phyloP scores from a whole-genome alignment of 345 rosid genomes.

The Litchi chinensis region DNA sequence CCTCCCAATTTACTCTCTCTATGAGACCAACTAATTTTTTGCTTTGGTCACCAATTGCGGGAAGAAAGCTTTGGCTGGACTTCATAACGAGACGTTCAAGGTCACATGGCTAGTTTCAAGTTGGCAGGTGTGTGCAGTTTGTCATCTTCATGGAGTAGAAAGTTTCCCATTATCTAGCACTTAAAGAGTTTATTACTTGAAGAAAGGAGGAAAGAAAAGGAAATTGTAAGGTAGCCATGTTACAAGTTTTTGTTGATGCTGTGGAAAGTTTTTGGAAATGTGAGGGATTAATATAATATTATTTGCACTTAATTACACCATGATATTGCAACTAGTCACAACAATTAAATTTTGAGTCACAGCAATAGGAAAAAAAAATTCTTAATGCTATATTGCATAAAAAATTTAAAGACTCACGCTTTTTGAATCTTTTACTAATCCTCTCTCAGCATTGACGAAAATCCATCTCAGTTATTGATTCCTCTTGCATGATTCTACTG shows the following conservation, averaged over 20 bases:
- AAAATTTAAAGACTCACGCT: neutral
- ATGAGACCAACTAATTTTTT: constrained; percentile 26
- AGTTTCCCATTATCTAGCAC: neutral
- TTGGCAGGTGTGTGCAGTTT: neutral
- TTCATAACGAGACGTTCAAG: neutral
- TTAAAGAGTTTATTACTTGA: neutral
- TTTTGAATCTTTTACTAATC: neutral
- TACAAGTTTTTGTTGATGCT: constrained; percentile 7
- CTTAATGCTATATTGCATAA: constrained; percentile 9
- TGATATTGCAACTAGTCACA: neutral
- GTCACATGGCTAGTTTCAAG: constrained; percentile 4
- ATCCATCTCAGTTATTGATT: neutral
- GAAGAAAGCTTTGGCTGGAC: constrained; percentile 4
- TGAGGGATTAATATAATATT: neutral
- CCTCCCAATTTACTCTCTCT: constrained; percentile 55
- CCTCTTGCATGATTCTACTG: neutral
- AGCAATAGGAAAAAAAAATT: neutral
- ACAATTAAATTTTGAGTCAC: neutral
- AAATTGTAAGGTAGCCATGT: neutral
- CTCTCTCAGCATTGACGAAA: neutral
- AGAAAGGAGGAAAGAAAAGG: neutral
- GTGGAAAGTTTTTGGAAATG: constrained; percentile 3
- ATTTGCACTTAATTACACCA: constrained; percentile 1
- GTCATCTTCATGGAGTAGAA: constrained; percentile 5
- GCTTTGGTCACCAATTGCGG: neutral